Conservation (phyloP, 805 yeast species). For the Candida insectorum region DNA sequence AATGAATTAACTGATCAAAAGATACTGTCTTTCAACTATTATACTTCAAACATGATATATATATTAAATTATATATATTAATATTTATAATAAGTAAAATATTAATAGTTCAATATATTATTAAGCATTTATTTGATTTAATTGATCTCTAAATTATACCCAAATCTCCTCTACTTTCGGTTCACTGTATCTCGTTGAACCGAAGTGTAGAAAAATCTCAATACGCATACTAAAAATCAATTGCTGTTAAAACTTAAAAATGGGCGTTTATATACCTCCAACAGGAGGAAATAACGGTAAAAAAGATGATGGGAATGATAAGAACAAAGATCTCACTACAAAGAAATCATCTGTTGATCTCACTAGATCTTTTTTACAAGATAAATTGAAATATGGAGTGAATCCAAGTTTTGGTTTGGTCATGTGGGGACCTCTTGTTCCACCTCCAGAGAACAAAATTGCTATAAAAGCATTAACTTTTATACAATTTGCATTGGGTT, state of each 20-base stretch:
- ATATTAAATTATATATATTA: too few relatives aligned
- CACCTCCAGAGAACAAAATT: conserved; percentile 61
- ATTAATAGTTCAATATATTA: background rate
- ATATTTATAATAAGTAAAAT: too few relatives aligned
- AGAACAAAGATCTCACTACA: background rate
- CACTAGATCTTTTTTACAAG: background rate
- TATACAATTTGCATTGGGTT: conserved; percentile 51
- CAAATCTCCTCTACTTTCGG: too few relatives aligned
- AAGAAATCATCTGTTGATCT: background rate
- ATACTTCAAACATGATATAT: too few relatives aligned
- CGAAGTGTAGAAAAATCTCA: too few relatives aligned
- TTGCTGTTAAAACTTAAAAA: conserved; percentile 7
- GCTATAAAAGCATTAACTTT: conserved; percentile 54
- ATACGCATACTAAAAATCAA: too few relatives aligned
- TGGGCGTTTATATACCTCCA: conserved; percentile 38
- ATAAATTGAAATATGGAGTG: conserved; percentile 1
- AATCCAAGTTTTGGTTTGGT: conserved; percentile 58
- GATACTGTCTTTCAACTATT: too few relatives aligned
- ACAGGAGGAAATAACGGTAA: conserved; percentile 15
- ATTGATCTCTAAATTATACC: too few relatives aligned
- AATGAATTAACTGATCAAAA: too few relatives aligned
- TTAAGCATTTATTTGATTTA: too few relatives aligned
- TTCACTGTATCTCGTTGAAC: too few relatives aligned
- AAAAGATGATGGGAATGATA: background rate
- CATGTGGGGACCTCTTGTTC: conserved; percentile 70